A percentile compares a stretch with the other conserved stretches of the same genome.
These are phyloP conservation scores for Speleostelium caveatum DNA, from an alignment of 78 protist genomes.

Conservation along the genomic window DNA sequence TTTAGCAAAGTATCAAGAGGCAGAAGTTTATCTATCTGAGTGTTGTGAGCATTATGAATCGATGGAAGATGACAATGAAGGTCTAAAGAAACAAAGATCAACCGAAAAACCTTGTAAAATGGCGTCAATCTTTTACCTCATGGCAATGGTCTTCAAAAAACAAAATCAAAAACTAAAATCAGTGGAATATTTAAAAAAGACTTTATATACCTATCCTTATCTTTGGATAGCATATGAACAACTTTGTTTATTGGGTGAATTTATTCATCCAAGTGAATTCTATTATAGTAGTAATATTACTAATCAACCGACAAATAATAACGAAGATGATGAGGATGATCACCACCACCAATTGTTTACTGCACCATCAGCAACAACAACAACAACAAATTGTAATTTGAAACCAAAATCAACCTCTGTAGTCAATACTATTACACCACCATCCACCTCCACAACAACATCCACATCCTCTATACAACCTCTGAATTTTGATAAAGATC, in stretches of 20 bases:
- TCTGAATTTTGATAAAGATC: too few relatives aligned
- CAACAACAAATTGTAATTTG: neutral
- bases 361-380: neutral
- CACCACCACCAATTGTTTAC: too few relatives aligned
- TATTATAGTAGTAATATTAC: neutral
- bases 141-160: constrained; percentile 19
- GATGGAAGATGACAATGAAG: neutral
- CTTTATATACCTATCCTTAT: constrained; percentile 26
- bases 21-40: constrained; percentile 7
- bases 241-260: constrained; percentile 16
- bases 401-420: neutral
- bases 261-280: constrained; percentile 10
- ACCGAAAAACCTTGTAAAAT: constrained; percentile 6
- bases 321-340: too few relatives aligned
- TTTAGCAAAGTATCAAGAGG: constrained; percentile 16
- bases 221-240: constrained; percentile 64
- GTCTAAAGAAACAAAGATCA: neutral
- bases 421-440: neutral
- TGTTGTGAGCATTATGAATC: constrained; percentile 9
- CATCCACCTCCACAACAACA: neutral
- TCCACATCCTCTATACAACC: too few relatives aligned
- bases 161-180: constrained; percentile 40
- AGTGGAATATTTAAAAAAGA: constrained; percentile 14
- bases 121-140: constrained; percentile 36
- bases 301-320: neutral